phyloP scores from a whole-genome alignment of 768 basidiomycete species.

The Sporobolomyces roseus region DNA sequence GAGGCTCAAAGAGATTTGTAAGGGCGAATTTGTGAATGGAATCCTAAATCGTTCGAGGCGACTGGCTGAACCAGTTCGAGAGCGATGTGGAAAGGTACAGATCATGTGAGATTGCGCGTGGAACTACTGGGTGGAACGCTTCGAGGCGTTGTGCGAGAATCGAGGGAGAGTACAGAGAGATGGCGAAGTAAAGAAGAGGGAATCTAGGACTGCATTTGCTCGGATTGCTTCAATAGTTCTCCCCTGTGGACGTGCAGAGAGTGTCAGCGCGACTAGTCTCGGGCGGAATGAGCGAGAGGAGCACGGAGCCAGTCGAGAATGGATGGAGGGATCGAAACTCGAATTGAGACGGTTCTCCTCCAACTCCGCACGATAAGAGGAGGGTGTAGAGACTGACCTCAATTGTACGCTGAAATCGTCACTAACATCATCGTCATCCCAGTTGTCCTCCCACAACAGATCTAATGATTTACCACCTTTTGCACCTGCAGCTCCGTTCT shows the following conservation, averaged over 20 bases:
- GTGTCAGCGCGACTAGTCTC: neutral
- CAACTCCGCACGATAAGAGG: too few relatives aligned
- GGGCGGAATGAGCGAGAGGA: too few relatives aligned
- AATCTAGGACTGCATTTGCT: slow-evolving; percentile 39
- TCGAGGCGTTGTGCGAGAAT: neutral
- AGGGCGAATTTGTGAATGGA: too few relatives aligned
- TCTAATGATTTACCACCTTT: slow-evolving; percentile 78
- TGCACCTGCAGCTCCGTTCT: slow-evolving; percentile 49
- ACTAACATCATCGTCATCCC: slow-evolving; percentile 99
- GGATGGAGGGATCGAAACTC: too few relatives aligned
- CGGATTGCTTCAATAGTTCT: slow-evolving; percentile 37
- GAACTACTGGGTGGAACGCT: neutral
- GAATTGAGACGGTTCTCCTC: too few relatives aligned
- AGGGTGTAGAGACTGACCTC: slow-evolving; percentile 62
- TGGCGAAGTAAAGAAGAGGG: neutral
- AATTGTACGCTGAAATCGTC: slow-evolving; percentile 95
- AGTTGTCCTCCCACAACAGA: slow-evolving; percentile 98
- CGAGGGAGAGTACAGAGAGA: neutral
- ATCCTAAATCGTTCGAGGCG: too few relatives aligned
- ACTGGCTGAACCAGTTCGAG: too few relatives aligned
- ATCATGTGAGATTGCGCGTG: too few relatives aligned
- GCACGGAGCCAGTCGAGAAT: too few relatives aligned
- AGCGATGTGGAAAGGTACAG: too few relatives aligned
- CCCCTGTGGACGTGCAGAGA: slow-evolving; percentile 19
- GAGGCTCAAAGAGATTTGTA: too few relatives aligned